phyloP scores from a whole-genome alignment of 2,329 filamentous ascomycete genomes.

The Cercospora zeae-maydis region DNA sequence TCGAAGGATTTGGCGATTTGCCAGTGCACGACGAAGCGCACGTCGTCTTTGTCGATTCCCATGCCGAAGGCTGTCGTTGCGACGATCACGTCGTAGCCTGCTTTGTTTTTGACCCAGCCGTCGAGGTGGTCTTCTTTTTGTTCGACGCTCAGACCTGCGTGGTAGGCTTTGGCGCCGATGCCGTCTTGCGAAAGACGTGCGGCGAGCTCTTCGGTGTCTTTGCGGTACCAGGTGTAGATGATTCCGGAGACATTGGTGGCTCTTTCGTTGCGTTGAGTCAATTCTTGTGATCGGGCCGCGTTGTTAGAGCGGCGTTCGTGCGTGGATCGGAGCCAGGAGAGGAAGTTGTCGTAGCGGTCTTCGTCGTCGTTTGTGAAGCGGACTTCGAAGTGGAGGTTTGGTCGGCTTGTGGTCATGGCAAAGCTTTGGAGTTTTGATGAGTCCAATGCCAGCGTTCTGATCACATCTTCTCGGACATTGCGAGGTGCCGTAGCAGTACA shows the following conservation, averaged over 20 bases:
- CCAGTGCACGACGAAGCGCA: conserved; percentile 94
- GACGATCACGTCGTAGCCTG: conserved; percentile 85
- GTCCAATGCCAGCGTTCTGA: conserved; percentile 68
- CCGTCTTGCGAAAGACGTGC: conserved; percentile 62
- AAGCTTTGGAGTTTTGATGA: conserved; percentile 65
- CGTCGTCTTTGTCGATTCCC: conserved; percentile 94
- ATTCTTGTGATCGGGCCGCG: conserved; percentile 55
- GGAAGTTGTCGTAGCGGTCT: conserved; percentile 69
- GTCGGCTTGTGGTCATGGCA: conserved; percentile 75
- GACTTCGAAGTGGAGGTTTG: conserved; percentile 88
- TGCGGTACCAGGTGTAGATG: conserved; percentile 72
- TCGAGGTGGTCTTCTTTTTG: conserved; percentile 68
- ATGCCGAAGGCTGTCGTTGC: conserved; percentile 96
- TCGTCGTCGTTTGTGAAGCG: conserved; percentile 75
- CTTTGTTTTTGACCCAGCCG: conserved; percentile 68
- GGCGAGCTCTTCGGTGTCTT: conserved; percentile 70
- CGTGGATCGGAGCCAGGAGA: conserved; percentile 71
- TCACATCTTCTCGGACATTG: conserved; percentile 76
- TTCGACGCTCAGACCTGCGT: conserved; percentile 63
- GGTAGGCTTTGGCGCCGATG: conserved; percentile 70
- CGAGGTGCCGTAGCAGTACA: conserved; percentile 87
- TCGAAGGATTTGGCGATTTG: conserved; percentile 91
- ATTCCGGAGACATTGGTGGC: conserved; percentile 68
- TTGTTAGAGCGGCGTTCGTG: conserved; percentile 64
- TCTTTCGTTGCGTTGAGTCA: conserved; percentile 51